Base-by-base conservation (phyloP, 495 filamentous ascomycete genomes). In the Rhypophila decipiens region DNA sequence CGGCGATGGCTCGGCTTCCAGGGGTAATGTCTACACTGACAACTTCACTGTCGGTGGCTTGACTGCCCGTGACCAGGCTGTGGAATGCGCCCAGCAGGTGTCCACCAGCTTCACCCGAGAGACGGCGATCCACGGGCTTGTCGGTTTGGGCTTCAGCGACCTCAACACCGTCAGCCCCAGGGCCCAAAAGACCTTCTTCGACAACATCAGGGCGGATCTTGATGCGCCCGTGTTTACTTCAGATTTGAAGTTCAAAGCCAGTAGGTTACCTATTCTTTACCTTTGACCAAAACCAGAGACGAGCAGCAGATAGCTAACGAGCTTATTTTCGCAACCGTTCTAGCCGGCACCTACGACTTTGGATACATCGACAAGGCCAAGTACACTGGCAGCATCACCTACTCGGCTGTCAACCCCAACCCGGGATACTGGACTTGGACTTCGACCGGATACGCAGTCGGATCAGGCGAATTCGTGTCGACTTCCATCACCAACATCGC, bases 361-460 rank as follows among this genome's bases (percentile, higher is more conserved):
- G 87, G 87, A 33, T 86, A 65, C 70, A 79, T 88, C 55, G 82
- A 89, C 69, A 52, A 55, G 18, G 52, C 65, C 55, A 82, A 84
- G 53, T 83, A 84, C 72, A 81, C 72, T 22, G 82, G 84, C 49
- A 53, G 61, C 34, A 73, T 93, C 56, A 71, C 77, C 50, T 90
- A 86, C 64, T 60, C 68, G 8, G 40, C 68, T 15, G 82, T 89
- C 39, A 73, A 78, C 59, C 74, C 57, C 53, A 60, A 67, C 36
- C 69, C 82, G 37, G 86, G 87, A 36, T 90, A 80, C 72, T 93
- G 87, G 87, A 65, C 70, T 27, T 88, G 86, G 67, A 79, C 78
- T 11, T 69, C 75, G 23, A 68, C 74, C 4, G 78, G 79, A 41
- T 88, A 85, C 65, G 60, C 67, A 27, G 65, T 88, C 51, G 86